phyloP scores from a whole-genome alignment of 2,329 filamentous ascomycete species.

The Domatiomyces catenatus region DNA sequence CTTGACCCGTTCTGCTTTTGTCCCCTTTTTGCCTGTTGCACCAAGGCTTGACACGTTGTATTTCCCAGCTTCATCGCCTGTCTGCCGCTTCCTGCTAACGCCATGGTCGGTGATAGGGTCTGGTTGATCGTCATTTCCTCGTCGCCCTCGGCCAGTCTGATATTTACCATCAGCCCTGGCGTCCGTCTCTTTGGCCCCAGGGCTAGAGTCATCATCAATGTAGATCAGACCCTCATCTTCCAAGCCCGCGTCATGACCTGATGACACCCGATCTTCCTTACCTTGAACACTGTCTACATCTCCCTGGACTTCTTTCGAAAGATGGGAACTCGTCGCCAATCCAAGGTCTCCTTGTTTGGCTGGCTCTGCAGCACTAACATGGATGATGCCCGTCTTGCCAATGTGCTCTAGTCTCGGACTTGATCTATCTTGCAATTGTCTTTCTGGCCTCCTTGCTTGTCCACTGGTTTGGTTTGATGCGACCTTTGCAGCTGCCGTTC shows the following conservation, averaged over 20 bases:
- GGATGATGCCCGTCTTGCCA: slow-evolving; percentile 7
- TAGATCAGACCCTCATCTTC: no score
- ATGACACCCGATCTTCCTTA: no score
- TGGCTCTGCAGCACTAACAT: slow-evolving; percentile 7
- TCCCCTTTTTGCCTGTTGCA: background rate
- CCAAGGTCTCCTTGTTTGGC: slow-evolving; percentile 4
- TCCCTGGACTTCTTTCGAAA: no score
- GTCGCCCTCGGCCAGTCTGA: background rate
- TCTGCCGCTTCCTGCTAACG: background rate
- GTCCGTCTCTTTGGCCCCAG: background rate
- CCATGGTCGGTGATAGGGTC: background rate
- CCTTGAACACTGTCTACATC: no score
- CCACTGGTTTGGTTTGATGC: background rate
- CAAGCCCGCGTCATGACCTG: no score
- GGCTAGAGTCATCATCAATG: background rate
- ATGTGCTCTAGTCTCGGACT: no score
- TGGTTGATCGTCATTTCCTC: background rate
- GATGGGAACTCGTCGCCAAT: no score
- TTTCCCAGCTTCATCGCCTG: background rate
- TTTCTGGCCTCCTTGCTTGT: background rate
- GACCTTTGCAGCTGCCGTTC: background rate
- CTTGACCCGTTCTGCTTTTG: background rate
- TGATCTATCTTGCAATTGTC: background rate
- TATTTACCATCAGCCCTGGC: background rate
- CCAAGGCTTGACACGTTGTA: background rate